These are phyloP conservation scores for Alternaria conjuncta DNA, from an alignment of 2,329 filamentous ascomycete genomes.

Conservation along the genomic window DNA sequence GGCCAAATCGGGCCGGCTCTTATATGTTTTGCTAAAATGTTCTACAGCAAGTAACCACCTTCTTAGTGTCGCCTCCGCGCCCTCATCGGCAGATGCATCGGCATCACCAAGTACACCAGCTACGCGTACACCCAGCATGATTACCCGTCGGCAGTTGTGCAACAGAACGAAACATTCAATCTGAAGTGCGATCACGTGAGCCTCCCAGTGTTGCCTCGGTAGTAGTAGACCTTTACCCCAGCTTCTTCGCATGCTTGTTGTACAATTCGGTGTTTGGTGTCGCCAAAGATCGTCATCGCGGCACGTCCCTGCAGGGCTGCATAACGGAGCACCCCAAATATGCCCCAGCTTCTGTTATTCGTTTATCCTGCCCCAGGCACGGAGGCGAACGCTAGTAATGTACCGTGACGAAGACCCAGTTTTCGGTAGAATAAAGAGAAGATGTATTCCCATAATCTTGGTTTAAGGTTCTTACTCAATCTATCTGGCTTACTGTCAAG, in stretches of 20 bases:
- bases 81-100: not conserved
- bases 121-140: not conserved
- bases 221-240: not conserved
- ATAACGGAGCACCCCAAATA: not conserved
- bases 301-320: not conserved
- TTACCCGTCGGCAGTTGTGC: conserved; percentile 2
- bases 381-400: not conserved
- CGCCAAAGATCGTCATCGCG: not conserved
- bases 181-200: not conserved
- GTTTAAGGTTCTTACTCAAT: not conserved
- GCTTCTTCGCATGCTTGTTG: not conserved
- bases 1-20: not conserved
- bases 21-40: not conserved
- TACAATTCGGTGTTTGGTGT: not conserved
- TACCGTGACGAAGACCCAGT: not conserved
- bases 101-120: not conserved
- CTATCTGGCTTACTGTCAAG: conserved; percentile 1
- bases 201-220: not conserved
- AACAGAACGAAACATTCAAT: not conserved
- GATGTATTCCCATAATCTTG: not conserved
- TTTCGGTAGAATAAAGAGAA: not conserved
- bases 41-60: not conserved
- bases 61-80: not conserved
- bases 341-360: not conserved
- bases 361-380: not conserved